phyloP scores from a whole-genome alignment of 2,329 filamentous ascomycete genomes.

The Cordyceps cicadae region DNA sequence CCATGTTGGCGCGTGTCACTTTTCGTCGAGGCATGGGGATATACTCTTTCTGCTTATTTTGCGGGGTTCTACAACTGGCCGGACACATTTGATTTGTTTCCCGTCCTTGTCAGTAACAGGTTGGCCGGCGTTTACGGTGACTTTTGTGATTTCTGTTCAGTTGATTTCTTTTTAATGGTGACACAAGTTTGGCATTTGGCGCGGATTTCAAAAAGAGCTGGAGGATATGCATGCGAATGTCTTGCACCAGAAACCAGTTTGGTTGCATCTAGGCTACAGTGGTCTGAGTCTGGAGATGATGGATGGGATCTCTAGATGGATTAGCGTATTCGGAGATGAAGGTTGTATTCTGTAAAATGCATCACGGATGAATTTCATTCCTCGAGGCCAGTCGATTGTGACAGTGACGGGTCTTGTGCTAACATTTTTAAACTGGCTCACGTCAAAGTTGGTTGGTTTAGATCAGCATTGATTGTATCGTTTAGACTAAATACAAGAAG shows the following conservation, averaged over 20 bases:
- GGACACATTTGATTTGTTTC: slow-evolving; percentile 3
- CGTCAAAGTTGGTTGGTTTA: background rate
- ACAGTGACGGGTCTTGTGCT: background rate
- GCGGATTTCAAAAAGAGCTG: background rate
- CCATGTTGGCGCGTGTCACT: slow-evolving; percentile 13
- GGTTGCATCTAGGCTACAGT: background rate
- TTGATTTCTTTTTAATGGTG: slow-evolving; percentile 4
- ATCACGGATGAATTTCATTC: background rate
- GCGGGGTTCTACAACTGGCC: slow-evolving; percentile 4
- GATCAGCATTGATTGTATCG: background rate
- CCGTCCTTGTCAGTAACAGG: background rate
- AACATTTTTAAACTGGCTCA: background rate
- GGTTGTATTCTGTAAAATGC: slow-evolving; percentile 5
- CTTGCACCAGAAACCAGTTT: background rate
- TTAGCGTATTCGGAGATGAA: background rate
- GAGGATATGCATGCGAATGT: background rate
- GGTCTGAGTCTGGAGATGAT: background rate
- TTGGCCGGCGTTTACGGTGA: slow-evolving; percentile 11
- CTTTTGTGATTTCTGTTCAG: slow-evolving; percentile 1
- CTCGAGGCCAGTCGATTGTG: background rate
- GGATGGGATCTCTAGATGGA: background rate
- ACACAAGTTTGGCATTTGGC: slow-evolving; percentile 4
- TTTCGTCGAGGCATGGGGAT: background rate
- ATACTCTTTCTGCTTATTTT: slow-evolving; percentile 13
- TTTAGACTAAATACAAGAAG: background rate